phyloP scores from a whole-genome alignment of 2,329 filamentous ascomycete genomes.

The Ophiostoma sp. region DNA sequence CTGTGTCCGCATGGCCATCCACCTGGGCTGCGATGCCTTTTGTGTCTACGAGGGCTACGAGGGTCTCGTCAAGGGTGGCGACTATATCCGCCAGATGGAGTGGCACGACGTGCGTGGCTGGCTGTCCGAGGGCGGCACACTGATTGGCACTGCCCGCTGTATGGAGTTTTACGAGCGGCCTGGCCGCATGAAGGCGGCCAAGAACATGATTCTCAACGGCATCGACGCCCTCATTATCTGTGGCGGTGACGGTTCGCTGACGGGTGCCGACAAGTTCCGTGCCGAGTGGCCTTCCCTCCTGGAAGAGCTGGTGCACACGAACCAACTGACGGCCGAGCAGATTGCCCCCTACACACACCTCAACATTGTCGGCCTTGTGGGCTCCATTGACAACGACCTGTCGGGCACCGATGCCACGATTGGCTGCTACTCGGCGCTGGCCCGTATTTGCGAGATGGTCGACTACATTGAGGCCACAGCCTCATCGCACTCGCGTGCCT shows the following conservation, averaged over 20 bases:
- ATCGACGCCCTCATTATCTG: constrained; percentile 97
- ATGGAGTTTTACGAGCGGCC: constrained; percentile 87
- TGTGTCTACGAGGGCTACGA: constrained; percentile 94
- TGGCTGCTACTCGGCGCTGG: constrained; percentile 90
- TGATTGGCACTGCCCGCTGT: constrained; percentile 93
- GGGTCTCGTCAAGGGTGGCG: constrained; percentile 83
- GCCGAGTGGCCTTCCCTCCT: constrained; percentile 88
- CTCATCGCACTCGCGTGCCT: constrained; percentile 89
- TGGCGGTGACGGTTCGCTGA: constrained; percentile 93
- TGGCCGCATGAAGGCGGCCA: constrained; percentile 81
- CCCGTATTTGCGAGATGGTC: constrained; percentile 91
- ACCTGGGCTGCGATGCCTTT: constrained; percentile 76
- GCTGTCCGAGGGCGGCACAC: constrained; percentile 88
- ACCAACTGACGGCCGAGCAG: constrained; percentile 70
- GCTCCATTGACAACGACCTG: constrained; percentile 98
- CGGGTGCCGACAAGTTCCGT: constrained; percentile 91
- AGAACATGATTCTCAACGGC: constrained; percentile 89
- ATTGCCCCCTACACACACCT: constrained; percentile 76
- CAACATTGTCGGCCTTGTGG: constrained; percentile 95
- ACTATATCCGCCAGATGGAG: constrained; percentile 81
- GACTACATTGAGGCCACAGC: constrained; percentile 97
- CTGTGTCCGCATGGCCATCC: constrained; percentile 87
- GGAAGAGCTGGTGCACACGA: constrained; percentile 75
- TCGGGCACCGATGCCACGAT: constrained; percentile 97
- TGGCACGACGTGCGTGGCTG: constrained; percentile 96